Base-by-base conservation (phyloP, 1,284 basidiomycete species). In the Malassezia psittaci region DNA sequence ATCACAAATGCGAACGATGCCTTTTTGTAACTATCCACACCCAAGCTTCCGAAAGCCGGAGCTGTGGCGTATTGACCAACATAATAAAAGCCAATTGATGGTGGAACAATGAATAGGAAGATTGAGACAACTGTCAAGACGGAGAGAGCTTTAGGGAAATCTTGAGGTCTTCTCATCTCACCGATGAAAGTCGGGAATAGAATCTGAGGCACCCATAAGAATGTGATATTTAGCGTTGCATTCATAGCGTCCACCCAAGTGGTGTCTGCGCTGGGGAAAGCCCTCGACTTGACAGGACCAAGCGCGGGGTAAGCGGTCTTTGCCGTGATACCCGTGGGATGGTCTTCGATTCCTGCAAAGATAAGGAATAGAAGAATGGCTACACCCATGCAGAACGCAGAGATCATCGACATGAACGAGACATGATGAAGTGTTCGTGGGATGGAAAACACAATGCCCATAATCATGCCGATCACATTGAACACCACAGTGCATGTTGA, bases 191-290 rank as follows among this genome's bases (percentile, higher is more conserved):
- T 60, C 1, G 73, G 73, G 45, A 72, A 75, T 45, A 79, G 69
- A 37, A 80, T 80, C 63, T 86, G 83, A 0, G 83, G 83, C 43
- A 84, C 79, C 67, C 81, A 82, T 2, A 83, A 82, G 70, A 83
- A 83, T 13, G 78, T 41, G 45, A 77, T 69, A 70, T 80, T 79
- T 21, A 80, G 63, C 6, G 77, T 57, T 2, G 77, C 77, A 47
- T 74, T 76, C 42, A 78, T 59, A 56, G 82, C 82, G 43, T 77
- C 72, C 6, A 85, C 79, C 62, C 82, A 85, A 1, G 80, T 79
- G 3, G 81, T 83, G 12, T 80, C 66, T 12, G 53, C 52, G 24
- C 64, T 67, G 10, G 69, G 66, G 43, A 59, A 69, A 11, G 67
- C 68, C 1, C 58, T 60, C 51, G 68, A 65, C 33, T 19, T 18